phyloP scores from a whole-genome alignment of 768 basidiomycete genomes.

The Lyophyllum semitale region DNA sequence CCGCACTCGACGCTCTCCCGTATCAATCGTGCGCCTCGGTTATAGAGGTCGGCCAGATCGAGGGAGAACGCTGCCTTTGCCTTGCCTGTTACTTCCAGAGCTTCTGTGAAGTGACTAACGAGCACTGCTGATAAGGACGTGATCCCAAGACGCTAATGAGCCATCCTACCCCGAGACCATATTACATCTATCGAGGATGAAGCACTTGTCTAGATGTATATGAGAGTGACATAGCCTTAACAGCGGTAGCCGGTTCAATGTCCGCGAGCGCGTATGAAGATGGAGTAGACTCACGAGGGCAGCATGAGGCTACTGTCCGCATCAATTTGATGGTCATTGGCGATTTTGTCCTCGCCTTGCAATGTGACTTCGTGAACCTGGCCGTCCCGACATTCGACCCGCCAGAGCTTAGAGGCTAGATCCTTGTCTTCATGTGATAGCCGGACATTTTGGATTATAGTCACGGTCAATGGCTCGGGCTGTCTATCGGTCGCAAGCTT shows the following conservation, averaged over 20 bases:
- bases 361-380: constrained; percentile 25
- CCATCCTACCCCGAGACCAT: constrained; percentile 51
- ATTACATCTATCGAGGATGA: constrained; percentile 58
- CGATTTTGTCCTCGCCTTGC: constrained; percentile 3
- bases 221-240: constrained; percentile 57
- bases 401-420: constrained; percentile 29
- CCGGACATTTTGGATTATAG: constrained; percentile 28
- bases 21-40: constrained; percentile 55
- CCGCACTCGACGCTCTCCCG: constrained; percentile 59
- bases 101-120: constrained; percentile 56
- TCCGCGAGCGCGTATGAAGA: neutral
- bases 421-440: constrained; percentile 28
- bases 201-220: constrained; percentile 71
- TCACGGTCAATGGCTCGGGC: constrained; percentile 8
- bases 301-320: constrained; percentile 35
- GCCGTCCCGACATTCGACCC: constrained; percentile 29
- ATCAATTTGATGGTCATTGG: constrained; percentile 15
- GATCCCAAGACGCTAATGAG: neutral
- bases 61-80: constrained; percentile 53
- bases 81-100: constrained; percentile 49
- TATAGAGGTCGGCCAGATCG: constrained; percentile 45
- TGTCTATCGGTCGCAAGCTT: neutral
- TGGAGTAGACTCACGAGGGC: constrained; percentile 32
- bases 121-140: constrained; percentile 7
- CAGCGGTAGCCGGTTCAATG: constrained; percentile 5